Percentiles rank a stretch among this genome's conserved stretches.
Conservation (phyloP, 2,329 filamentous ascomycete genomes). For the Lecanicillium sp. region DNA sequence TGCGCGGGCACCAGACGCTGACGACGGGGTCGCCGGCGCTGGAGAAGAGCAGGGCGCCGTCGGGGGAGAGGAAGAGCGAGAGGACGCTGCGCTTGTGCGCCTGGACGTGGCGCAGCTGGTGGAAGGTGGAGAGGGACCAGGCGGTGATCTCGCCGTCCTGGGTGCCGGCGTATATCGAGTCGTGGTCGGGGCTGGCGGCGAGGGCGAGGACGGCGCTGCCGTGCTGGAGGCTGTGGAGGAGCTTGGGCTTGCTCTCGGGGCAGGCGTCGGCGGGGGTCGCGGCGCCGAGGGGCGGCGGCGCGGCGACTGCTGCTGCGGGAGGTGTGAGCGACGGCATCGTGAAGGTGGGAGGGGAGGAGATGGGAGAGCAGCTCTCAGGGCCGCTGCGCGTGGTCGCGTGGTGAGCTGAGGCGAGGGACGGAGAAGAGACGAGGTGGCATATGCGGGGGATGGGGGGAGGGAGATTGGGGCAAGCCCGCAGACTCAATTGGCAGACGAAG, state of each 20-base stretch:
- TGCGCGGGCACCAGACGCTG: conserved; percentile 83
- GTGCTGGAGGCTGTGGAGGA: conserved; percentile 70
- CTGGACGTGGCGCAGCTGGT: conserved; percentile 70
- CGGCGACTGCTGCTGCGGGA: background rate
- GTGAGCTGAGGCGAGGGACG: background rate
- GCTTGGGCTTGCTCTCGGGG: conserved; percentile 42
- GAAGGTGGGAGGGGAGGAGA: background rate
- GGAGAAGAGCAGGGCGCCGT: conserved; percentile 75
- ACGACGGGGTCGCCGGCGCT: conserved; percentile 90
- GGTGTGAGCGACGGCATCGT: conserved; percentile 8
- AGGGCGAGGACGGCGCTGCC: conserved; percentile 76
- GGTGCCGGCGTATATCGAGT: conserved; percentile 84
- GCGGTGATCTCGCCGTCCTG: conserved; percentile 90
- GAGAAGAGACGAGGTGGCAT: background rate
- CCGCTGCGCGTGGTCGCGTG: background rate
- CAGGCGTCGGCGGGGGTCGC: background rate
- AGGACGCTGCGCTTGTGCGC: conserved; percentile 90
- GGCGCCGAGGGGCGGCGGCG: background rate
- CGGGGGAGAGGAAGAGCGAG: conserved; percentile 71
- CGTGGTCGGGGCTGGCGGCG: conserved; percentile 68
- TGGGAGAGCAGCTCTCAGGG: too few relatives aligned
- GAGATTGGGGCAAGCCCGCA: too few relatives aligned
- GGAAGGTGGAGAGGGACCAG: conserved; percentile 85
- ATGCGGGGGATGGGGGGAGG: background rate
- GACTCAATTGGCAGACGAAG: too few relatives aligned